Conservation (phyloP, 73 alveolate genomes). For the Tetrahymena elliotti region DNA sequence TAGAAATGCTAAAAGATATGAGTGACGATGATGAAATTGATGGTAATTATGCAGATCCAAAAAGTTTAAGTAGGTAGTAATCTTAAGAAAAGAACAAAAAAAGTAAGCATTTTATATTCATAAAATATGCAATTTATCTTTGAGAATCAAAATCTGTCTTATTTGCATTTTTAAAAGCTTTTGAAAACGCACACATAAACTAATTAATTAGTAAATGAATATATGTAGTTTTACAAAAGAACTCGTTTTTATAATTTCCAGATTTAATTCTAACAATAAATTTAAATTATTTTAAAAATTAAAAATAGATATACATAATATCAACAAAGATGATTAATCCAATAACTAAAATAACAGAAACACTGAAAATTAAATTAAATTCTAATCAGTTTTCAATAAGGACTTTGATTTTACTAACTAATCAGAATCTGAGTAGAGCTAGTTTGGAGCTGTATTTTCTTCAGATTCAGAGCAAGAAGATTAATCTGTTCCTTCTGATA, state of each 20-base stretch:
- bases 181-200: background rate
- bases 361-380: background rate
- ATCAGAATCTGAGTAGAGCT: background rate
- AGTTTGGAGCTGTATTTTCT: background rate
- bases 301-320: background rate
- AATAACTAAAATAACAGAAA: background rate
- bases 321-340: background rate
- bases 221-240: background rate
- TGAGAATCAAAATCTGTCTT: background rate
- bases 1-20: background rate
- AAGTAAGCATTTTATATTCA: background rate
- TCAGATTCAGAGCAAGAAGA: background rate
- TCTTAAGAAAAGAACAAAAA: background rate
- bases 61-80: background rate
- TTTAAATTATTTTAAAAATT: background rate
- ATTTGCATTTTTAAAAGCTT: background rate
- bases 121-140: background rate
- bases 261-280: background rate
- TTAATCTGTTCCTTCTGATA: background rate
- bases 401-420: background rate
- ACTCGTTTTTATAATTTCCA: background rate
- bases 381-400: background rate
- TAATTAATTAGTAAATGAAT: too few species aligned
- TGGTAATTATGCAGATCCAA: background rate
- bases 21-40: background rate